Evolutionary conservation across 202 grass and related monocot genomes (phyloP).

Genomic region (Saccharum hybrid): DNA sequence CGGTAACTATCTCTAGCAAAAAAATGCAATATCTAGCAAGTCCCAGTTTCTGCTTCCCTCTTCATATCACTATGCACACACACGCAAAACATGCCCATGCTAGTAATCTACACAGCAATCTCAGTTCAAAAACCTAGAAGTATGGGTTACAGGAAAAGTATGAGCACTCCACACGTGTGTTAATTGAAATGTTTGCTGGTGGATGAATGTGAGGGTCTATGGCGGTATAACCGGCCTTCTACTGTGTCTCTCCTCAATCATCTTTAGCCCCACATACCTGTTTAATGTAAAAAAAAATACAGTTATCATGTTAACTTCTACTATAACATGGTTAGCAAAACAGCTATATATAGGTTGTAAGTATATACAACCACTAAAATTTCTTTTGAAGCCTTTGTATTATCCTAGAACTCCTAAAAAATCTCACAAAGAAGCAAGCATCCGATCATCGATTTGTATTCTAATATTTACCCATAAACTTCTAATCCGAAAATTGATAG

Average conservation of each 20-base stretch:
- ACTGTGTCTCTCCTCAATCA: slow-evolving; percentile 61
- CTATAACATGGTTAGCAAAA: neutral
- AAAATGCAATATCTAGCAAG: slow-evolving; percentile 35
- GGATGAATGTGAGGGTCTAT: slow-evolving; percentile 1
- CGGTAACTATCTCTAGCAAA: slow-evolving; percentile 2
- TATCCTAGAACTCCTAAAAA: neutral
- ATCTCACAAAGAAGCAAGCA: neutral
- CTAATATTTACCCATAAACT: neutral
- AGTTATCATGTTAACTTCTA: neutral
- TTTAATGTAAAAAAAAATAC: slow-evolving; percentile 20
- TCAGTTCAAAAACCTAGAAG: neutral
- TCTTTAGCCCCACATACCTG: slow-evolving; percentile 75
- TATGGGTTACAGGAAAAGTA: neutral
- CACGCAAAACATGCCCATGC: slow-evolving; percentile 2
- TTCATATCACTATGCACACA: slow-evolving; percentile 44
- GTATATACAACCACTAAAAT: slow-evolving; percentile 6
- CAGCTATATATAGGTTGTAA: too few relatives aligned
- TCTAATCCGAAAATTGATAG: neutral
- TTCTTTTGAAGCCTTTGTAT: neutral
- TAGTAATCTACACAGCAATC: slow-evolving; percentile 38
- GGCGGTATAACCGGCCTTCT: slow-evolving; percentile 47
- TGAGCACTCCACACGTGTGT: neutral
- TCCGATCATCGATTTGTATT: neutral
- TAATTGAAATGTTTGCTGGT: slow-evolving; percentile 20
- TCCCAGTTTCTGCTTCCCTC: slow-evolving; percentile 14